Evolutionary conservation across 75 land plant species (phyloP).

Genomic region (Gnetum montanum): DNA sequence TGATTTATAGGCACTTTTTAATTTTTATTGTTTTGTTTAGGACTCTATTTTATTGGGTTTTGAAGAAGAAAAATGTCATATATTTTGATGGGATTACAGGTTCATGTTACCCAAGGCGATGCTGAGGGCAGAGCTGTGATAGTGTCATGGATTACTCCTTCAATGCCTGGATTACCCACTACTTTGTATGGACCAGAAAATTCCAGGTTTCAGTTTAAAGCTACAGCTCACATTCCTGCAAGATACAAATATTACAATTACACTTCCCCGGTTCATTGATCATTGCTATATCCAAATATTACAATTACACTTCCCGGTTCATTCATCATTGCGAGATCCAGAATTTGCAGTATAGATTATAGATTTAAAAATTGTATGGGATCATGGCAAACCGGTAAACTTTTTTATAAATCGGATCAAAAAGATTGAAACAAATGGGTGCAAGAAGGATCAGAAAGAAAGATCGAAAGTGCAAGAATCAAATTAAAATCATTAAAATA

Average conservation of each 20-base stretch:
- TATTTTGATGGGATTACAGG: no score
- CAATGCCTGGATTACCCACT: slow-evolving; percentile 30
- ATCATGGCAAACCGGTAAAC: no score
- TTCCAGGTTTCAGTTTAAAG: slow-evolving; percentile 7
- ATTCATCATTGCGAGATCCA: slow-evolving; percentile 33
- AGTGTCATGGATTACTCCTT: slow-evolving; percentile 70
- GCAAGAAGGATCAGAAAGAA: no score
- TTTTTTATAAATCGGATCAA: no score
- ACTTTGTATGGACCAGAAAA: slow-evolving; percentile 18
- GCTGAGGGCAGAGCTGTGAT: slow-evolving; percentile 77
- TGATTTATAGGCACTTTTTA: no score
- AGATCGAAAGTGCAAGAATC: no score
- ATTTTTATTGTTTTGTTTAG: no score
- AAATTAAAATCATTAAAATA: no score
- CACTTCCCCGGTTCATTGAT: slow-evolving; percentile 59
- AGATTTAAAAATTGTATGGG: no score
- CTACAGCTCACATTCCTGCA: slow-evolving; percentile 16
- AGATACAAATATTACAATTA: slow-evolving; percentile 49
- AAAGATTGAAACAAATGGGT: no score
- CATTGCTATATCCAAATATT: slow-evolving; percentile 40
- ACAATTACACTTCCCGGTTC: slow-evolving; percentile 43
- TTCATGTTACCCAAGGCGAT: slow-evolving; percentile 89
- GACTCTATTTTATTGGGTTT: no score
- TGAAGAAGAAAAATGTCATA: no score
- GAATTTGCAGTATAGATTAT: slow-evolving; percentile 22